A percentile compares a stretch with the other conserved stretches of the same genome.
phyloP scores from a whole-genome alignment of 192 early-diverging fungal species.

The Coemansia sp. region DNA sequence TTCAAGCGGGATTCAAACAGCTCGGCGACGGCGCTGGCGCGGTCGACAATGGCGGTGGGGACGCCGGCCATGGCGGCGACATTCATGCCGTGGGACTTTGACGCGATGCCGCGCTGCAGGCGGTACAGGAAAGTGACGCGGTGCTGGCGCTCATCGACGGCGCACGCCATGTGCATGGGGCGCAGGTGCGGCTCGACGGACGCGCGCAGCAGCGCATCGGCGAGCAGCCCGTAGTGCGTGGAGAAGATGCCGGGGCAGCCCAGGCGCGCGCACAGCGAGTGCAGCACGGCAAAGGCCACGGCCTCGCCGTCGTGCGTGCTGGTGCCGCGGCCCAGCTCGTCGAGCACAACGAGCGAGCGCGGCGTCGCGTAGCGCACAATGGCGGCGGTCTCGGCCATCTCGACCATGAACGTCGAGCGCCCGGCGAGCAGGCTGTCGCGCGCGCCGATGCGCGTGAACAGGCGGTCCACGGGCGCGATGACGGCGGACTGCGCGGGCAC shows the following conservation, averaged over 20 bases:
- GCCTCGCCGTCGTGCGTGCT: slow-evolving; percentile 97
- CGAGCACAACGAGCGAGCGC: slow-evolving; percentile 88
- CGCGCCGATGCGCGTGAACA: slow-evolving; percentile 97
- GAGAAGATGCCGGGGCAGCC: slow-evolving; percentile 92
- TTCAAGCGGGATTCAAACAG: slow-evolving; percentile 65
- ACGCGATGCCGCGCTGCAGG: slow-evolving; percentile 77
- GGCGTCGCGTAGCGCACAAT: slow-evolving; percentile 91
- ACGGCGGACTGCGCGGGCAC: slow-evolving; percentile 79
- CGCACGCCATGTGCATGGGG: slow-evolving; percentile 86
- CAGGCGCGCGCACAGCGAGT: slow-evolving; percentile 74
- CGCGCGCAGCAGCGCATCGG: slow-evolving; percentile 67
- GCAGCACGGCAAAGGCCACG: slow-evolving; percentile 89
- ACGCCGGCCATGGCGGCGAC: slow-evolving; percentile 97
- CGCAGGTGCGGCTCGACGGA: slow-evolving; percentile 64
- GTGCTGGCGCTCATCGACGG: slow-evolving; percentile 74
- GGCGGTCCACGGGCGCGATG: slow-evolving; percentile 84
- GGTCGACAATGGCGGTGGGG: slow-evolving; percentile 64
- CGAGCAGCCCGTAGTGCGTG: slow-evolving; percentile 93
- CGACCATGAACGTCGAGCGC: slow-evolving; percentile 96
- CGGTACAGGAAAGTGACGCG: slow-evolving; percentile 97
- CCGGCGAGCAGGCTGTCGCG: slow-evolving; percentile 95
- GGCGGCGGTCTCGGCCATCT: slow-evolving; percentile 89
- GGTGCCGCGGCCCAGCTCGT: slow-evolving; percentile 97
- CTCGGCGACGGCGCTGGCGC: slow-evolving; percentile 68
- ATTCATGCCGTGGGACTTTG: slow-evolving; percentile 97